phyloP scores from a whole-genome alignment of 352 stramenopile species.

The Globisporangium rhizosaccharum region DNA sequence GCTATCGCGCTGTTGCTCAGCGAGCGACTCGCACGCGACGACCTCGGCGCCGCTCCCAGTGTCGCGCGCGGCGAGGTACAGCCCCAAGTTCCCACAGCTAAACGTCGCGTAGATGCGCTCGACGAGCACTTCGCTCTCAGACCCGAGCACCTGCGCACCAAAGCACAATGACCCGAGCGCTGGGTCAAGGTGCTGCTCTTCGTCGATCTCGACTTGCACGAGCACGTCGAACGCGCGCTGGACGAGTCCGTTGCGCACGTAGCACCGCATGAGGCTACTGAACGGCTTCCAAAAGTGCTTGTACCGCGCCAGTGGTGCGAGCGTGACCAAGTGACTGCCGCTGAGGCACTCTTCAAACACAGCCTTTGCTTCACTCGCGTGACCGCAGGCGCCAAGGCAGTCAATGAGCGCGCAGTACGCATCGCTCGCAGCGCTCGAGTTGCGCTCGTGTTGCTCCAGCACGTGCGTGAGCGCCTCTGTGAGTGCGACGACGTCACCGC shows the following conservation, averaged over 20 bases:
- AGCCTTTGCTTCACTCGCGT: slow-evolving; percentile 35
- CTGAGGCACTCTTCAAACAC: slow-evolving; percentile 48
- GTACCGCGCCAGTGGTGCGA: slow-evolving; percentile 23
- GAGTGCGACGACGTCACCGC: slow-evolving; percentile 12
- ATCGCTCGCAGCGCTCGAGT: slow-evolving; percentile 18
- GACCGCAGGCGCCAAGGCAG: slow-evolving; percentile 24
- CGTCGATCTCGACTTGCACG: slow-evolving; percentile 32
- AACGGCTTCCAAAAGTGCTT: slow-evolving; percentile 35
- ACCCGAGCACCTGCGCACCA: slow-evolving; percentile 24
- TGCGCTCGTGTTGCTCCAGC: slow-evolving; percentile 14
- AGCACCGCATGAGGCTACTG: slow-evolving; percentile 34
- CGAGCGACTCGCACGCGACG: slow-evolving; percentile 13
- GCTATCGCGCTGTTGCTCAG: neutral
- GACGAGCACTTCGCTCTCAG: slow-evolving; percentile 28
- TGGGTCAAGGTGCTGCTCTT: slow-evolving; percentile 35
- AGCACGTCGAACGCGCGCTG: slow-evolving; percentile 42
- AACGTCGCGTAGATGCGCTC: slow-evolving; percentile 44
- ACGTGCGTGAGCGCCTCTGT: slow-evolving; percentile 21
- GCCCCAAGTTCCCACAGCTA: slow-evolving; percentile 34
- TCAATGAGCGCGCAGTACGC: slow-evolving; percentile 39
- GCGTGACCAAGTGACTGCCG: slow-evolving; percentile 18
- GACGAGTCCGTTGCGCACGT: slow-evolving; percentile 35
- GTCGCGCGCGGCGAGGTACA: slow-evolving; percentile 24
- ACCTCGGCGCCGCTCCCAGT: slow-evolving; percentile 20
- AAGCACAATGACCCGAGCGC: slow-evolving; percentile 25